Conservation (phyloP, 139 green algal genomes). For the Trebouxia sp. region DNA sequence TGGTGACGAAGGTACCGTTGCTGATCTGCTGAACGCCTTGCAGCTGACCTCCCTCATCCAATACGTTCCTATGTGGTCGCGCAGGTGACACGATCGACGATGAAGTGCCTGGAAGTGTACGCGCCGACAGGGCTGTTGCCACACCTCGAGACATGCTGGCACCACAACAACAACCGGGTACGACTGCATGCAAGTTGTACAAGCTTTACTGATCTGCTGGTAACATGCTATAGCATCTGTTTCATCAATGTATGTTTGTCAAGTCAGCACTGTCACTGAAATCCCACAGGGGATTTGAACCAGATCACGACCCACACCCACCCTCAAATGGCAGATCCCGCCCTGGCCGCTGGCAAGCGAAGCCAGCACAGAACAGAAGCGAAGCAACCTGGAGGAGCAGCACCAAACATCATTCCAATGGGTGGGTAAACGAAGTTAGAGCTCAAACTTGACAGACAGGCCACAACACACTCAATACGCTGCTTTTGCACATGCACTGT, state of each 20-base stretch:
- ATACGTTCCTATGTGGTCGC: too few species aligned
- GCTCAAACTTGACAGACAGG: too few species aligned
- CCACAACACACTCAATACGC: too few species aligned
- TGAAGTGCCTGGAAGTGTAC: background rate
- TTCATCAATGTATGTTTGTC: too few species aligned
- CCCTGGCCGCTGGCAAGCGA: background rate
- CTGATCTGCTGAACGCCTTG: too few species aligned
- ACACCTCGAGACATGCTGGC: background rate
- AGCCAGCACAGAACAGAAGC: background rate
- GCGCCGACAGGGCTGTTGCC: background rate
- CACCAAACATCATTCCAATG: background rate
- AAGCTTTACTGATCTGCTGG: too few species aligned
- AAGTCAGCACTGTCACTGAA: too few species aligned
- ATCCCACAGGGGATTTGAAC: background rate
- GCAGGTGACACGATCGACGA: background rate
- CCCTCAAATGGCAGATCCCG: conserved; percentile 22
- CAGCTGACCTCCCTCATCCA: too few species aligned
- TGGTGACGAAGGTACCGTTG: background rate
- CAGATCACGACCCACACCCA: background rate
- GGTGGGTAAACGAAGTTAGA: too few species aligned
- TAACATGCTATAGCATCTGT: too few species aligned
- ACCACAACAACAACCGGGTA: conserved; percentile 2
- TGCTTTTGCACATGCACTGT: too few species aligned
- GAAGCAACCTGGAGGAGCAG: background rate
- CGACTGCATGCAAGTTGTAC: too few species aligned